A percentile compares a stretch with the other conserved stretches of the same genome.
Evolutionary conservation across 2,329 filamentous ascomycete species (phyloP).

Genomic region (Aspergillus ruber): DNA sequence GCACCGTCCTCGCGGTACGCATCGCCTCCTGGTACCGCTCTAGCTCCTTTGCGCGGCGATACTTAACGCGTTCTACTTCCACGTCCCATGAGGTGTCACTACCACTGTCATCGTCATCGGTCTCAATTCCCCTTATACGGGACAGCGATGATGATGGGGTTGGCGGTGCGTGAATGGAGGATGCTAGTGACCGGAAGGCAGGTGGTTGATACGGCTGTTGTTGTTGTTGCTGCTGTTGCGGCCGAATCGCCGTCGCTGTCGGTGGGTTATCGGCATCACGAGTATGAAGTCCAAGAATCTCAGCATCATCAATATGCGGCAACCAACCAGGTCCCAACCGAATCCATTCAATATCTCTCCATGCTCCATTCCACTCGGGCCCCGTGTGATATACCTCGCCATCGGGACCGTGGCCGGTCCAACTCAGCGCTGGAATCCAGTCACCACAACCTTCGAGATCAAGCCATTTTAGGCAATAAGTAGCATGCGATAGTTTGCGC

Average conservation of each 20-base stretch:
- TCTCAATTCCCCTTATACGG: background rate
- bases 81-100: conserved; percentile 23
- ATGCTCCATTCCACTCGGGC: conserved; percentile 42
- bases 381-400: conserved; percentile 22
- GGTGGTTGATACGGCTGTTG: background rate
- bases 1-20: conserved; percentile 23
- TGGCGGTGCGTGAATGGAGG: conserved; percentile 19
- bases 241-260: background rate
- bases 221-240: background rate
- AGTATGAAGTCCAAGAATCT: background rate
- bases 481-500: conserved; percentile 48
- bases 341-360: conserved; percentile 40
- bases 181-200: conserved; percentile 9
- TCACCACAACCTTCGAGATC: conserved; percentile 54
- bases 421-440: conserved; percentile 50
- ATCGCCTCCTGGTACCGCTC: conserved; percentile 24
- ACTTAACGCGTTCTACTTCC: conserved; percentile 25
- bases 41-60: conserved; percentile 25
- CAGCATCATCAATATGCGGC: conserved; percentile 16
- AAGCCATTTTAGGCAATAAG: conserved; percentile 56
- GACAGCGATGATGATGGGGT: background rate
- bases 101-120: conserved; percentile 10
- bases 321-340: conserved; percentile 38
- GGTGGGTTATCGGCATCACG: background rate
- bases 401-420: conserved; percentile 27